phyloP scores from a whole-genome alignment of 1,139 yeast species.

The Zhuliangozyma parablackwelliae region DNA sequence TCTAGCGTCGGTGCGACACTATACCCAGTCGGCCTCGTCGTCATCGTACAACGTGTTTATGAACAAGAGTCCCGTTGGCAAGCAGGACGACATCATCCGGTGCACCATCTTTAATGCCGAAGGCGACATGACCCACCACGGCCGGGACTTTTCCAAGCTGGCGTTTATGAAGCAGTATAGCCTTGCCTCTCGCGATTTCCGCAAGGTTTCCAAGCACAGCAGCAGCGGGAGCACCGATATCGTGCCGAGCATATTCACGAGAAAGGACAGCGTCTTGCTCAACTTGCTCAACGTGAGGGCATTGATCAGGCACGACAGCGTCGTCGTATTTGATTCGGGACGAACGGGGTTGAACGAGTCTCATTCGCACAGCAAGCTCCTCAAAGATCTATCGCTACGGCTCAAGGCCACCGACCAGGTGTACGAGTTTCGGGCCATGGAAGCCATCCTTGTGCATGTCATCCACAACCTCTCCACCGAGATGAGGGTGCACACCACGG shows the following conservation, averaged over 20 bases:
- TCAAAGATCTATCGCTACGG: slow-evolving; percentile 29
- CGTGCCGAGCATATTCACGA: slow-evolving; percentile 39
- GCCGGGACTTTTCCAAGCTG: slow-evolving; percentile 33
- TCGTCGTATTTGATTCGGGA: slow-evolving; percentile 34
- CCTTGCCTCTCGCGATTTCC: slow-evolving; percentile 37
- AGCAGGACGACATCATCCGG: slow-evolving; percentile 31
- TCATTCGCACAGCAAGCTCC: slow-evolving; percentile 31
- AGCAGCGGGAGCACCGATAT: slow-evolving; percentile 25
- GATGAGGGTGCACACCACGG: slow-evolving; percentile 41
- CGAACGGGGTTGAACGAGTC: slow-evolving; percentile 29
- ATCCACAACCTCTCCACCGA: slow-evolving; percentile 37
- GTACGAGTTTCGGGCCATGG: slow-evolving; percentile 43
- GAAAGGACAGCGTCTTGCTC: slow-evolving; percentile 34
- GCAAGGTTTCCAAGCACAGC: slow-evolving; percentile 33
- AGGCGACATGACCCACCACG: slow-evolving; percentile 38
- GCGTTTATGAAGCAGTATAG: slow-evolving; percentile 35
- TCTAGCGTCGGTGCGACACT: too few species aligned
- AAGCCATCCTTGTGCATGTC: slow-evolving; percentile 38
- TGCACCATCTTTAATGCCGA: slow-evolving; percentile 54
- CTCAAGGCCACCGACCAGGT: slow-evolving; percentile 22
- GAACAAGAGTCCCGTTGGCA: slow-evolving; percentile 8
- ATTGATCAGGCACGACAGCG: slow-evolving; percentile 35
- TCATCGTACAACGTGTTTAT: slow-evolving; percentile 9
- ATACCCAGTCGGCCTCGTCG: too few species aligned
- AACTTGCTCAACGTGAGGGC: slow-evolving; percentile 41